phyloP scores from a whole-genome alignment of 2,329 filamentous ascomycete genomes.

The Zymoseptoria ardabiliae region DNA sequence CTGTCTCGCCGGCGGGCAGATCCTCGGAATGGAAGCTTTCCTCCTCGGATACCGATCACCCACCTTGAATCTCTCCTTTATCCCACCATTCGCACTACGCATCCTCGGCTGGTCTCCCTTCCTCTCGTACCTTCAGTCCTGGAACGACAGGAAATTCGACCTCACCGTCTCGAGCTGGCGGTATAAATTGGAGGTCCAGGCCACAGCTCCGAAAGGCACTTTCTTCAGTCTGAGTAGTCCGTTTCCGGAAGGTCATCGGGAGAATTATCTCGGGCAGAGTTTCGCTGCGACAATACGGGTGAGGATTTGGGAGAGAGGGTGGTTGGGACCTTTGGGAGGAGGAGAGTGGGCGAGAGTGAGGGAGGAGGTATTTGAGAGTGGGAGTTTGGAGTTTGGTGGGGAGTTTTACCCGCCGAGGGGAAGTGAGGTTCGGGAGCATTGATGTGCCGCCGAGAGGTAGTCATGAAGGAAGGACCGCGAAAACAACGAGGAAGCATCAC shows the following conservation, averaged over 20 bases:
- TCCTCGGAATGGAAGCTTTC: constrained; percentile 39
- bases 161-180: constrained; percentile 34
- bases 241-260: constrained; percentile 40
- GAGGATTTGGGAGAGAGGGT: constrained; percentile 34
- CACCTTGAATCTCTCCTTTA: constrained; percentile 34
- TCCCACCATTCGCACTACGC: constrained; percentile 38
- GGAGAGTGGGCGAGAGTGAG: constrained; percentile 34
- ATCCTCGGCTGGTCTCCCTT: constrained; percentile 35
- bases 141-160: constrained; percentile 33
- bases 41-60: constrained; percentile 40
- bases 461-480: too few relatives aligned
- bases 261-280: constrained; percentile 41
- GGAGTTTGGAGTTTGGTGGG: constrained; percentile 44
- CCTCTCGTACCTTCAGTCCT: constrained; percentile 36
- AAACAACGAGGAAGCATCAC: too few relatives aligned
- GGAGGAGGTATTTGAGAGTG: constrained; percentile 36
- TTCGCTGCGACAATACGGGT: constrained; percentile 41
- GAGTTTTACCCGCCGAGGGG: constrained; percentile 40
- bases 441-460: too few relatives aligned
- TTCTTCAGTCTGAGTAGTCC: constrained; percentile 43
- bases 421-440: constrained; percentile 31
- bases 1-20: constrained; percentile 34
- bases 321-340: constrained; percentile 24
- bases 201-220: constrained; percentile 34
- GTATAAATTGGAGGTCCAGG: constrained; percentile 36